phyloP scores from a whole-genome alignment of 2,329 filamentous ascomycete species.

The Pestalotiopsis sp. region DNA sequence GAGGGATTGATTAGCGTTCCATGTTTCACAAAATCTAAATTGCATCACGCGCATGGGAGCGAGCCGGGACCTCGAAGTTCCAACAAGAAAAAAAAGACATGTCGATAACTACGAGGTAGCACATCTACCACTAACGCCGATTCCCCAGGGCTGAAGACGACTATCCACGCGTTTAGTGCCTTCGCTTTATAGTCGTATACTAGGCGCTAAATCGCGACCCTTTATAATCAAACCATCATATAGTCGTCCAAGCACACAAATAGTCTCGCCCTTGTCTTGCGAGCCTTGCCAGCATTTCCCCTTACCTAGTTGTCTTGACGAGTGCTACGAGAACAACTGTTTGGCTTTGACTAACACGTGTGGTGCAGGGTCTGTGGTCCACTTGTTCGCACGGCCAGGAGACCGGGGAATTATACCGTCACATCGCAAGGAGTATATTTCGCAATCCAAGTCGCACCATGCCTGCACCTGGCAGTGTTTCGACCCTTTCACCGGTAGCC shows the following conservation, averaged over 20 bases:
- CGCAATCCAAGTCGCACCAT: slow-evolving; percentile 2
- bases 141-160: background rate
- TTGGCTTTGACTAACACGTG: background rate
- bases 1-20: background rate
- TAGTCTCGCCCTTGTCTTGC: background rate
- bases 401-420: background rate
- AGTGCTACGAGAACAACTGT: background rate
- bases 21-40: background rate
- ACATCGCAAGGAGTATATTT: background rate
- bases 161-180: background rate
- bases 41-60: background rate
- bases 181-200: background rate
- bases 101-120: background rate
- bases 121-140: background rate
- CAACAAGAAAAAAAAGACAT: background rate
- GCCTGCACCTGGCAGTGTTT: slow-evolving; percentile 2
- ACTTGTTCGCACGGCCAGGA: slow-evolving; percentile 3
- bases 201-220: background rate
- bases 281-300: background rate
- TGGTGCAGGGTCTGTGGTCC: background rate
- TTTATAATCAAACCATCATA: background rate
- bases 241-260: background rate
- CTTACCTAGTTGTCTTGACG: too few relatives aligned
- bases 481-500: slow-evolving; percentile 4
- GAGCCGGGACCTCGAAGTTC: background rate